These are phyloP conservation scores for Linnemannia hyalina DNA, from an alignment of 192 early-diverging fungal species.

Conservation along the genomic window DNA sequence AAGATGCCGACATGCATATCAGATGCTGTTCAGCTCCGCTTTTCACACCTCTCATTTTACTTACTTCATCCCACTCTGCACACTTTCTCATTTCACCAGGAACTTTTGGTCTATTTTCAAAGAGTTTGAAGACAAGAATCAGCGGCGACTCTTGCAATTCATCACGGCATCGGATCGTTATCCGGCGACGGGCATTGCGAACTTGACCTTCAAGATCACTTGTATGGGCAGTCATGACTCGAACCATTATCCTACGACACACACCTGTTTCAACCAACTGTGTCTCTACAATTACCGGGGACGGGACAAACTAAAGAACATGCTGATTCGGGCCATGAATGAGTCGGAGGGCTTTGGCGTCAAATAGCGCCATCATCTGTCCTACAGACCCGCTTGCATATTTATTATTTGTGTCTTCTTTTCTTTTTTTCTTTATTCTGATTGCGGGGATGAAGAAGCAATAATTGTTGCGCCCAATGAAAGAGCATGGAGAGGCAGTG, in stretches of 20 bases:
- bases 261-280: slow-evolving; percentile 96
- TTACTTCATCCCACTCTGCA: not conserved
- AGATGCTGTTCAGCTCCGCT: not conserved
- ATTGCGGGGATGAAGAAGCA: not conserved
- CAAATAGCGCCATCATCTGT: slow-evolving; percentile 16
- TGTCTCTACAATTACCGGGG: slow-evolving; percentile 83
- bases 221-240: slow-evolving; percentile 72
- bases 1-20: not conserved
- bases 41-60: not conserved
- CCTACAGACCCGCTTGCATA: not conserved
- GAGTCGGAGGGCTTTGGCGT: slow-evolving; percentile 87
- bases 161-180: slow-evolving; percentile 94
- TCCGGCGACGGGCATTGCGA: slow-evolving; percentile 80
- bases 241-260: slow-evolving; percentile 86
- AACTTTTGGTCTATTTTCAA: slow-evolving; percentile 87
- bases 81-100: slow-evolving; percentile 24
- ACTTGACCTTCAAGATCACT: slow-evolving; percentile 78
- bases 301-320: slow-evolving; percentile 74
- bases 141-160: slow-evolving; percentile 87
- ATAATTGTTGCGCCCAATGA: not conserved
- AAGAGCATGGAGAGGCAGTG: not conserved
- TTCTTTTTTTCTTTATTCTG: not conserved
- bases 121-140: slow-evolving; percentile 71
- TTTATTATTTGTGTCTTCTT: slow-evolving; percentile 5
- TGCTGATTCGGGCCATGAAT: slow-evolving; percentile 78